A percentile compares a stretch with the other conserved stretches of the same genome.
Conservation (phyloP, 352 stramenopile genomes). For the Phytophthora citrophthora region DNA sequence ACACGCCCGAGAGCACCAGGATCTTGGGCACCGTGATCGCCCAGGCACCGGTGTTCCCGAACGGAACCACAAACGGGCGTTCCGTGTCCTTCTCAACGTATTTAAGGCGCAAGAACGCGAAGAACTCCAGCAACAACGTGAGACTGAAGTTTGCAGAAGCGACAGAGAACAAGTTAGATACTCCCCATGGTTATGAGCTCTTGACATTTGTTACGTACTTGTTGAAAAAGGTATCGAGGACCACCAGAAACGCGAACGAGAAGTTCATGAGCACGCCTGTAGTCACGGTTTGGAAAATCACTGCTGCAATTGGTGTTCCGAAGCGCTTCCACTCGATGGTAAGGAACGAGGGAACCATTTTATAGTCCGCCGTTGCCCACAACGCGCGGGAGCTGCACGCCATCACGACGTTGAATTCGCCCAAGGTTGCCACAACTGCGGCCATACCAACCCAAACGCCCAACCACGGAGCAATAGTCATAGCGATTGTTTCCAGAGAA, state of each 20-base stretch:
- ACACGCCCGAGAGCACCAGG: conserved; percentile 72
- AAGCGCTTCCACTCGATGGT: conserved; percentile 77
- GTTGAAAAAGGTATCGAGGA: conserved; percentile 90
- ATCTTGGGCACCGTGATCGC: conserved; percentile 84
- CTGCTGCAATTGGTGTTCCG: conserved; percentile 75
- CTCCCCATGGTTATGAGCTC: neutral
- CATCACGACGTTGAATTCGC: conserved; percentile 91
- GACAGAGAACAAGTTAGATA: conserved; percentile 3
- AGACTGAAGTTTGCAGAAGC: conserved; percentile 35
- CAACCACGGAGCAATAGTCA: conserved; percentile 73
- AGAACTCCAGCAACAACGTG: conserved; percentile 85
- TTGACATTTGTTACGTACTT: conserved; percentile 54
- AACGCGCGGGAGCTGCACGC: conserved; percentile 80
- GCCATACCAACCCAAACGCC: conserved; percentile 83
- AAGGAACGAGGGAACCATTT: conserved; percentile 78
- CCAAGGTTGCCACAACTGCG: conserved; percentile 78
- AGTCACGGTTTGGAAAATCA: conserved; percentile 79
- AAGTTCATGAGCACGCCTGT: conserved; percentile 87
- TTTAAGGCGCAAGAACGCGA: conserved; percentile 83
- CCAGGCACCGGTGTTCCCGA: conserved; percentile 74
- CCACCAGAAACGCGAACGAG: conserved; percentile 82
- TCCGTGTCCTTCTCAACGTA: conserved; percentile 80
- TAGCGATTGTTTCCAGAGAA: conserved; percentile 79
- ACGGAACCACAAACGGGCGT: conserved; percentile 78
- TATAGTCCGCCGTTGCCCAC: conserved; percentile 85